Evolutionary conservation across 2,329 filamentous ascomycete genomes (phyloP), one percentile per base, ranked within the genome.

Genomic region (Colletotrichum somersetense): DNA sequence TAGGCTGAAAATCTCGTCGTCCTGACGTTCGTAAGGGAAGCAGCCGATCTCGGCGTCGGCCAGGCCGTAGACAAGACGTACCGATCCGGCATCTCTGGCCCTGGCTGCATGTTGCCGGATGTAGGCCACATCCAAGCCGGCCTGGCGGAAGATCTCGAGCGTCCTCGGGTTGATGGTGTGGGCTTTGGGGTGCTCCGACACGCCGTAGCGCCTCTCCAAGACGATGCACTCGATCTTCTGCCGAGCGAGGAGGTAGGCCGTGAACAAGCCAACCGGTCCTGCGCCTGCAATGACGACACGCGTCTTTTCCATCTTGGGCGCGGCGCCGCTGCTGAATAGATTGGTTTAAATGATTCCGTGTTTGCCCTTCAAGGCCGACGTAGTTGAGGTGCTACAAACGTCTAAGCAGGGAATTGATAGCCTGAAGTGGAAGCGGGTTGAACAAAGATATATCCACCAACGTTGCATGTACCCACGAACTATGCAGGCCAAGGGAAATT

Each of bases 121-220:
- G 30, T 59, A n/a, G 16, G 50, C 44, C 10, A 73, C 57, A 23
- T 69, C 59, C 10, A 74, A 42, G 8, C 61, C 70, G 35, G 66
- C 62, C 56, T 73, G 72, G 42, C 72, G 70, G 52, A 73, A 74
- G 26, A 73, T 74, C 57, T 74, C 72, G 7, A 74, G 69, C 26
- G 72, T 73, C 56, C n/a, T 46, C 23, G 72, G 70, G 58, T 69
- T 73, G 46, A 74, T 20, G 16, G 72, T 72, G 50, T 74, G 72
- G 23, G 72, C 72, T 58, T 74, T 74, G 7, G 72, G 68, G 40
- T 71, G 68, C 18, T 62, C 20, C 16, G 68, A 35, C 16, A 67
- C 56, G 50, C 6, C 42, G 5, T 62, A 10, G 14, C 63, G 68
- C 42, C 63, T 62, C 48, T 71, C 68, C 1, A 71, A n/a, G 50